Percentiles rank a stretch among this genome's conserved stretches.
These are phyloP conservation scores for Amoebophrya sp. DNA, from an alignment of 169 alveolate genomes.

Conservation along the genomic window DNA sequence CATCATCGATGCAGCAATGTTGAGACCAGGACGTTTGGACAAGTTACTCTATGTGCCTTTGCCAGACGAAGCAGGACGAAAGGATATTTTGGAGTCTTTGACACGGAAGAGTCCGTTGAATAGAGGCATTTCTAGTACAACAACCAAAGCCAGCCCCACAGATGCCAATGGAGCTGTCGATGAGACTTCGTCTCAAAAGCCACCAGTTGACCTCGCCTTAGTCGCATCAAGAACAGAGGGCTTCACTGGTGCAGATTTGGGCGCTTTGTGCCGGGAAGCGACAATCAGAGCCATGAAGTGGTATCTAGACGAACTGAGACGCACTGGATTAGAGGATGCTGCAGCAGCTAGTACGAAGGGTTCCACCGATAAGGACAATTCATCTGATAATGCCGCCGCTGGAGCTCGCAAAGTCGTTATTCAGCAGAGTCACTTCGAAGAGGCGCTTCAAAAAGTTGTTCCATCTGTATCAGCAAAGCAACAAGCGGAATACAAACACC, in stretches of 20 bases:
- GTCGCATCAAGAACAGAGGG: conserved; percentile 41
- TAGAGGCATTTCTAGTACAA: conserved; percentile 62
- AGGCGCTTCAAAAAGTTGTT: not conserved
- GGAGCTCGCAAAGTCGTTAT: not conserved
- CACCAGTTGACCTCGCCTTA: not conserved
- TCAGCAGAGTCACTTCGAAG: not conserved
- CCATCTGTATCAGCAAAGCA: not conserved
- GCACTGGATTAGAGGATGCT: not conserved
- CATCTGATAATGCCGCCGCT: not conserved
- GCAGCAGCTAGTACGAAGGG: not conserved
- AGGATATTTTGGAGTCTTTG: conserved; percentile 72
- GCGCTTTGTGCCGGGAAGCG: conserved; percentile 52
- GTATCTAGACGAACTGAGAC: not conserved
- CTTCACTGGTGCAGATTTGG: conserved; percentile 57
- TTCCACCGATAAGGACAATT: not conserved
- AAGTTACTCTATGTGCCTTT: conserved; percentile 85
- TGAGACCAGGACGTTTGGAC: conserved; percentile 96
- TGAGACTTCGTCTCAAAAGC: no score
- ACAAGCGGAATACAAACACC: not conserved
- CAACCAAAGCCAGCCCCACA: not conserved
- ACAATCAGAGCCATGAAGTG: not conserved
- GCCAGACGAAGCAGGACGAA: conserved; percentile 86
- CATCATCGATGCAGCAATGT: conserved; percentile 96
- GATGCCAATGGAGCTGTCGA: no score
- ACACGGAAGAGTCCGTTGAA: conserved; percentile 76